Percentiles rank a stretch among this genome's conserved stretches.
Conservation (phyloP, 768 basidiomycete genomes). For the Lactarius hatsudake region DNA sequence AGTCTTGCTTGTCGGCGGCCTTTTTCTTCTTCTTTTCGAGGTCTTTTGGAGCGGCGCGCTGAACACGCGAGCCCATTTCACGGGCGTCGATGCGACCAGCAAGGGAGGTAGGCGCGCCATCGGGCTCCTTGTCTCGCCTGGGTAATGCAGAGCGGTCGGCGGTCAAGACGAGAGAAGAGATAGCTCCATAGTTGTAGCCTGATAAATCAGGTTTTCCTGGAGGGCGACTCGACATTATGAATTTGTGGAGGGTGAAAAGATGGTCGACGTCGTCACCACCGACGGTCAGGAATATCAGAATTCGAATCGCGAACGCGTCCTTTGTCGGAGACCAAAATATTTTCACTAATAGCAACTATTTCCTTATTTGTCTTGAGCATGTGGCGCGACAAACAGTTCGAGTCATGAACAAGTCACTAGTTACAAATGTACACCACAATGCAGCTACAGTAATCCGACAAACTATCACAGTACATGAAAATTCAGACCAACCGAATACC, state of each 20-base stretch:
- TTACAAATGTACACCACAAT: no score
- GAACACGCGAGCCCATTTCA: slow-evolving; percentile 92
- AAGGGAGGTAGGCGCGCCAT: slow-evolving; percentile 92
- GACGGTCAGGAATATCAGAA: slow-evolving; percentile 6
- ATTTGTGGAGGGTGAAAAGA: slow-evolving; percentile 9
- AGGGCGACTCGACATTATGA: slow-evolving; percentile 40
- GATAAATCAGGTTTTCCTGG: slow-evolving; percentile 73
- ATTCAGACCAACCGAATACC: neutral
- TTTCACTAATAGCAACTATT: neutral
- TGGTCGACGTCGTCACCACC: slow-evolving; percentile 22
- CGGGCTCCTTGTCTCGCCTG: slow-evolving; percentile 91
- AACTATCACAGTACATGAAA: neutral
- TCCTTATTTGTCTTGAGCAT: neutral
- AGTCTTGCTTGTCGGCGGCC: slow-evolving; percentile 58
- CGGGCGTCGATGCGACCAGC: slow-evolving; percentile 84
- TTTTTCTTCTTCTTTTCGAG: slow-evolving; percentile 93
- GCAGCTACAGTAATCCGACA: neutral
- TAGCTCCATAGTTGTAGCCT: slow-evolving; percentile 93
- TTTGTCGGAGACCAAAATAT: neutral
- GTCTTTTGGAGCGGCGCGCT: slow-evolving; percentile 81
- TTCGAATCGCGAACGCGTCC: neutral
- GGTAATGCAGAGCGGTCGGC: slow-evolving; percentile 80
- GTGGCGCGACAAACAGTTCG: neutral
- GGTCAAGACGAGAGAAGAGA: slow-evolving; percentile 92
- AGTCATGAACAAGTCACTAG: no score